phyloP scores from a whole-genome alignment of 306 rosid species.

The Malus asiatica region DNA sequence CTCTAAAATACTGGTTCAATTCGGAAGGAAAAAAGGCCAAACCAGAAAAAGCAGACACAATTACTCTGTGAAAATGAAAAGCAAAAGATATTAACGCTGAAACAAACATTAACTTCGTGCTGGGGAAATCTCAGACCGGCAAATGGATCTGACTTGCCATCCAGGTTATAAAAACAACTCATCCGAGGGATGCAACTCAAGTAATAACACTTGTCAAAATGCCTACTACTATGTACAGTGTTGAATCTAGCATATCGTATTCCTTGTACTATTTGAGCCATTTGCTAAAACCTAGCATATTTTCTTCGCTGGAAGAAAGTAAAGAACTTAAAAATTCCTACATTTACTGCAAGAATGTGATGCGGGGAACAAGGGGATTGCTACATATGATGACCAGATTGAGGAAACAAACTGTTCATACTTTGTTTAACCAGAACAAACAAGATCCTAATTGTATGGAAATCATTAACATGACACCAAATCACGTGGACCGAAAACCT shows the following conservation, averaged over 20 bases:
- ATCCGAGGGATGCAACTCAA: background rate
- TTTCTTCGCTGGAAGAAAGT: background rate
- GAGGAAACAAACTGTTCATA: background rate
- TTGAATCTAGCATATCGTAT: background rate
- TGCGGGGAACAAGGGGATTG: background rate
- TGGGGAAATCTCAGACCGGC: background rate
- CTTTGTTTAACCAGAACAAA: background rate
- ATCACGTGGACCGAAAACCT: background rate
- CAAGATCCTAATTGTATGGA: background rate
- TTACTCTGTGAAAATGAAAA: background rate
- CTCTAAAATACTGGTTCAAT: background rate
- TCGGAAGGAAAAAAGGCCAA: background rate
- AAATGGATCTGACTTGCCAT: background rate
- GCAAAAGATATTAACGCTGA: background rate
- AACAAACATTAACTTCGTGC: background rate
- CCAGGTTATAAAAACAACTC: too few relatives aligned
- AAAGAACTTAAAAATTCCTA: background rate
- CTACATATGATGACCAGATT: background rate
- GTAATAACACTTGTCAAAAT: background rate
- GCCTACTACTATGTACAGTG: too few relatives aligned
- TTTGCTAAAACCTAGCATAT: too few relatives aligned
- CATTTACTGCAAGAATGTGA: background rate
- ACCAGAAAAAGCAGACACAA: background rate
- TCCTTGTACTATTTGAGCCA: background rate
- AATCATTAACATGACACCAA: background rate